Conservation (phyloP, 495 filamentous ascomycete genomes). For the Penicillium paradoxum region DNA sequence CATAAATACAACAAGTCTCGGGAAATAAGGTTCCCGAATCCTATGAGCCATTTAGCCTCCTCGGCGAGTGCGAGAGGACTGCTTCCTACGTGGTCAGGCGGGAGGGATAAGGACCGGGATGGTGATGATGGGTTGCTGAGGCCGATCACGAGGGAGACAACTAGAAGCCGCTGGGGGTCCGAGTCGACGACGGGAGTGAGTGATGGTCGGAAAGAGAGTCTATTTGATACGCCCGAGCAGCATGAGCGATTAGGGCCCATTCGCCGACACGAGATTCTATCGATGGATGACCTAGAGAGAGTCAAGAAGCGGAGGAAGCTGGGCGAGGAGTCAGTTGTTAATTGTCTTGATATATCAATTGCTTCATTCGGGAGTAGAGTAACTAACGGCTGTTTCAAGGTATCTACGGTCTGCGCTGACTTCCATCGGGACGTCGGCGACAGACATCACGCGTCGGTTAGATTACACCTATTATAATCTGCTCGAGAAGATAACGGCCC, state of each 20-base stretch:
- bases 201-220: conserved; percentile 24
- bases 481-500: conserved; percentile 65
- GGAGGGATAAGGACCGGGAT: conserved; percentile 34
- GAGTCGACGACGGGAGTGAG: conserved; percentile 26
- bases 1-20: conserved; percentile 37
- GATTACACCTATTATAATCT: conserved; percentile 85
- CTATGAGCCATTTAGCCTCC: conserved; percentile 36
- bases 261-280: conserved; percentile 32
- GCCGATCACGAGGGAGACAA: conserved; percentile 31
- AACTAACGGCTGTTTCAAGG: conserved; percentile 16
- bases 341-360: neutral
- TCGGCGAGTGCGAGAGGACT: conserved; percentile 32
- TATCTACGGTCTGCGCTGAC: conserved; percentile 36
- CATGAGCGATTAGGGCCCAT: conserved; percentile 28
- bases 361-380: neutral
- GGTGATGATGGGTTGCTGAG: conserved; percentile 31
- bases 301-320: conserved; percentile 38
- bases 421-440: conserved; percentile 39
- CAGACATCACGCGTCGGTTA: conserved; percentile 63
- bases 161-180: conserved; percentile 32
- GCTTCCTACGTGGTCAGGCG: conserved; percentile 32
- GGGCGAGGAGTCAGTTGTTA: conserved; percentile 42
- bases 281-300: conserved; percentile 38
- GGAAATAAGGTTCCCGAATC: conserved; percentile 33
- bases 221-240: conserved; percentile 29